Evolutionary conservation across 2,329 filamentous ascomycete genomes (phyloP), one percentile per base, ranked within the genome.

Genomic region (Talaromyces sp.): DNA sequence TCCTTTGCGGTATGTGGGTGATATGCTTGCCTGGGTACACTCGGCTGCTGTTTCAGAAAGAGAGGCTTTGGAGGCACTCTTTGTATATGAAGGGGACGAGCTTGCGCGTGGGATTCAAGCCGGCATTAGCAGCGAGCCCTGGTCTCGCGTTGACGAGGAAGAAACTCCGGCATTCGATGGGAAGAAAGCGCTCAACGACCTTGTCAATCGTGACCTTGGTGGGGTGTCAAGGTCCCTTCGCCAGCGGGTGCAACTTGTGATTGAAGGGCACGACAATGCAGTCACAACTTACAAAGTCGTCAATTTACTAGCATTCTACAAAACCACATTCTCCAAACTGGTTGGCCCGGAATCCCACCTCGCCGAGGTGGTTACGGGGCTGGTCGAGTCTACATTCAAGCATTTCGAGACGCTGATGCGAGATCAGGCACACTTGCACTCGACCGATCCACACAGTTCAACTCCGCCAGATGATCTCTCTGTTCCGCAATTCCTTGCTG

Each of bases 1-100:
- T 69, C 88, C 91, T 1, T 77, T 97, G 27, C 86, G 94, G 21
- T 97, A 97, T 72, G 87, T 95, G 2, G 92, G 94, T 57, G 94
- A 99, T 71, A 99, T 99, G 92, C 83, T 99, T 14, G 94, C 94
- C 5, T 99, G 94, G 94, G 87, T 89, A 6, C 94, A 99, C 72
- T 96, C 94, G 0, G 90, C 92, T 2, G 88, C 93, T 0, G 94
- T 99, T 0, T 95, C 93, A 32, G 94, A 99, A 74, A 85, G 90
- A 57, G 94, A 99, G 74, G 92, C 92, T 0, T 81, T 99, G 6
- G 93, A 97, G 72, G 86, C 91, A 1, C 80, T 99, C 0, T 99
- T 99, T 70, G 88, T 97, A 48, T 88, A 89, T 0, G 92, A 97
- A 63, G 92, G 90, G 2, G 90, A 94, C 63, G 91, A 96, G 68